Evolutionary conservation across 768 basidiomycete species (phyloP).

Genomic region (Russula lepida): DNA sequence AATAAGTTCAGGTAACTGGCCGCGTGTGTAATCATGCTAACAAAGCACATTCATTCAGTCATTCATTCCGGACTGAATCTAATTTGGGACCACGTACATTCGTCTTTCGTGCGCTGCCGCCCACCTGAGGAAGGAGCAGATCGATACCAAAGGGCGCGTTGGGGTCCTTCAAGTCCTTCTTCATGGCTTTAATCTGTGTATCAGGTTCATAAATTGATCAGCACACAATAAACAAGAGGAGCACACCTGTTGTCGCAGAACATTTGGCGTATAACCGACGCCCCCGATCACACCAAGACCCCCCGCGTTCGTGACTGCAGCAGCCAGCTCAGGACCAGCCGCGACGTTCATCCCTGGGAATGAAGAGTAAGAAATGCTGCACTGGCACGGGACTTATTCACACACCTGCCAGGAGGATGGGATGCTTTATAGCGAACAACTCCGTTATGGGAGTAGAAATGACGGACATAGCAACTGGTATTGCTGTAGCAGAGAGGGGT

Average conservation of each 20-base stretch:
- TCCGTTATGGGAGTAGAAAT: conserved; percentile 83
- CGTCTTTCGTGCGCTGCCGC: conserved; percentile 82
- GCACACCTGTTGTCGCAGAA: conserved; percentile 66
- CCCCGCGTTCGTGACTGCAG: conserved; percentile 90
- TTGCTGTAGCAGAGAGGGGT: background rate
- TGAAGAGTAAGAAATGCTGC: background rate
- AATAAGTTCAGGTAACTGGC: conserved; percentile 73
- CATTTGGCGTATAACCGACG: conserved; percentile 75
- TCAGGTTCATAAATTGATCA: background rate
- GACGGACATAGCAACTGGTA: conserved; percentile 37
- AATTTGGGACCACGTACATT: conserved; percentile 42
- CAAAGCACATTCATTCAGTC: conserved; percentile 8
- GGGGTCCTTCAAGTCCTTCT: conserved; percentile 62
- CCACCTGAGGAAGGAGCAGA: conserved; percentile 79
- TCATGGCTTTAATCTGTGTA: conserved; percentile 59
- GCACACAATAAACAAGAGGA: too few relatives aligned
- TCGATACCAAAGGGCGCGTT: conserved; percentile 88
- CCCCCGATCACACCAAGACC: conserved; percentile 92
- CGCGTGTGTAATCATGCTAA: conserved; percentile 87
- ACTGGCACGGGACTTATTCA: background rate
- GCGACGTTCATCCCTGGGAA: conserved; percentile 58
- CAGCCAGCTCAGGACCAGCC: conserved; percentile 76
- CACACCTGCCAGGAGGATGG: conserved; percentile 72
- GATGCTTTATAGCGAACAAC: conserved; percentile 83
- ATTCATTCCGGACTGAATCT: background rate